Evolutionary conservation across 192 early-diverging fungal species (phyloP).

Genomic region (Coemansia sp.): DNA sequence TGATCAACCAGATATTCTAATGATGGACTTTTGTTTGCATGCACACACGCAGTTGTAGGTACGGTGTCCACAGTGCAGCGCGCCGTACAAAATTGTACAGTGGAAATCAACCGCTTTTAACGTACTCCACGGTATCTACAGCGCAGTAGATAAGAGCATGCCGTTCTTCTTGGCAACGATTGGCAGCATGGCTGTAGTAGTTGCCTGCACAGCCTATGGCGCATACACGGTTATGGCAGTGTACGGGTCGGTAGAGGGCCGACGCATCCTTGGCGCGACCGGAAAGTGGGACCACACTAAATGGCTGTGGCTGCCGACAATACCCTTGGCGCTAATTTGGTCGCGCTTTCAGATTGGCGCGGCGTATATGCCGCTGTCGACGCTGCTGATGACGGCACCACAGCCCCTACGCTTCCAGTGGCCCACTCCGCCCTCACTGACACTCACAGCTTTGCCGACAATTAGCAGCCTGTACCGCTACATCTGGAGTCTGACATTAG

Average conservation of each 20-base stretch:
- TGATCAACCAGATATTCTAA: not conserved
- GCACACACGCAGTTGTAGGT: conserved; percentile 46
- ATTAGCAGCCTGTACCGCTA: conserved; percentile 61
- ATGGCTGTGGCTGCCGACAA: conserved; percentile 61
- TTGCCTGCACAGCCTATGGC: conserved; percentile 68
- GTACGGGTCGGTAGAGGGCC: conserved; percentile 64
- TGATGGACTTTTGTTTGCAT: not conserved
- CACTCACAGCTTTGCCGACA: conserved; percentile 63
- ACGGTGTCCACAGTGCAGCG: conserved; percentile 69
- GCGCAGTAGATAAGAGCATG: conserved; percentile 58
- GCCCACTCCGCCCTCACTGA: conserved; percentile 63
- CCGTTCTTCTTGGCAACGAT: conserved; percentile 65
- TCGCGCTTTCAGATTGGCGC: conserved; percentile 61
- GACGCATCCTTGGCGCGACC: conserved; percentile 56
- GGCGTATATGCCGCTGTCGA: conserved; percentile 63
- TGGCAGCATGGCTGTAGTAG: conserved; percentile 61
- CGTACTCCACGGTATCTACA: conserved; percentile 56
- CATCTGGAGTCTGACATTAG: conserved; percentile 57
- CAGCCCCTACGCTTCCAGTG: conserved; percentile 59
- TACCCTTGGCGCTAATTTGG: conserved; percentile 63
- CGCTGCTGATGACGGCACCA: conserved; percentile 58
- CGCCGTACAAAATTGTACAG: conserved; percentile 62
- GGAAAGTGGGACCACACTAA: conserved; percentile 63
- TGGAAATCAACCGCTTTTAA: conserved; percentile 54
- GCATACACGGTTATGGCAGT: conserved; percentile 67